Conservation (phyloP, 2,329 filamentous ascomycete genomes). For the Whalleya microplaca region DNA sequence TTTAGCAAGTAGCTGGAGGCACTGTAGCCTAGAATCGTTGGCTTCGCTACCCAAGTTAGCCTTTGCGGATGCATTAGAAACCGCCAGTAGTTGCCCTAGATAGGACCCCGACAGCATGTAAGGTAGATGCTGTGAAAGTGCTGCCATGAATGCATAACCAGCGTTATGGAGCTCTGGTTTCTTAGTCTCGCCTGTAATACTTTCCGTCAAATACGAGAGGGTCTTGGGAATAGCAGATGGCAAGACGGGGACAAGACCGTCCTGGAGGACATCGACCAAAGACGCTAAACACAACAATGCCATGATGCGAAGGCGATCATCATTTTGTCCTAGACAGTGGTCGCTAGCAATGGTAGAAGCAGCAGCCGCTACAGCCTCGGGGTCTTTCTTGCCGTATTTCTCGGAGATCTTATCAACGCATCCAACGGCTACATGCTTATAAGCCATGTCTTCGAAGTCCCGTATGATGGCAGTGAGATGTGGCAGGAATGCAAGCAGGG, state of each 20-base stretch:
- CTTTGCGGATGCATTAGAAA: constrained; percentile 74
- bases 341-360: constrained; percentile 77
- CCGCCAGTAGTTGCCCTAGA: constrained; percentile 70
- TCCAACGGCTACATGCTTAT: constrained; percentile 83
- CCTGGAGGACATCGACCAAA: constrained; percentile 83
- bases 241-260: constrained; percentile 82
- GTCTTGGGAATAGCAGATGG: constrained; percentile 75
- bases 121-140: constrained; percentile 80
- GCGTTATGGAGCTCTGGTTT: constrained; percentile 77
- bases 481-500: constrained; percentile 78
- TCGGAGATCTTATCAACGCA: constrained; percentile 93
- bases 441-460: constrained; percentile 70
- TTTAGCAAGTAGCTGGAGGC: constrained; percentile 74
- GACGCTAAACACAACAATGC: constrained; percentile 89
- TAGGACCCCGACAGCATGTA: constrained; percentile 84
- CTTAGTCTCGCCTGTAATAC: constrained; percentile 55
- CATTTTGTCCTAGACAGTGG: constrained; percentile 74
- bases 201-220: constrained; percentile 70
- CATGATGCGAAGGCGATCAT: constrained; percentile 76
- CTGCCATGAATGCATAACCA: constrained; percentile 76
- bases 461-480: constrained; percentile 77
- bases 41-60: constrained; percentile 64
- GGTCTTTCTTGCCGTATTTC: constrained; percentile 92
- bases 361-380: constrained; percentile 73
- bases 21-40: constrained; percentile 67